Percentiles rank a stretch among this genome's conserved stretches.
phyloP scores from a whole-genome alignment of 352 stramenopile genomes.

The Phytopythium vexans region DNA sequence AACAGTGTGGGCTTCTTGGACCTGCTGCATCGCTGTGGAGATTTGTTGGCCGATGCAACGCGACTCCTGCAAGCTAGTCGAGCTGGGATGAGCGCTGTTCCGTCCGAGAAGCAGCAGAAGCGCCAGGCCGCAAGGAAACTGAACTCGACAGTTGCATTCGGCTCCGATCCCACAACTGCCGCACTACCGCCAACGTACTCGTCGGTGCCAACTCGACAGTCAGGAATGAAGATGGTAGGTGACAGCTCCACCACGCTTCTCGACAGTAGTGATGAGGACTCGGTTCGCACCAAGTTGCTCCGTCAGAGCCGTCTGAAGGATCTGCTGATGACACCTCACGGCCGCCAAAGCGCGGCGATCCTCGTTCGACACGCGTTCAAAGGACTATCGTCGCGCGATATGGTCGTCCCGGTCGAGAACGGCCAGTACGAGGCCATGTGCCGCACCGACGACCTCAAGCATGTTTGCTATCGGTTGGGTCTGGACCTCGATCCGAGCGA shows the following conservation, averaged over 20 bases:
- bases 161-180: background rate
- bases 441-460: constrained; percentile 56
- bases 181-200: constrained; percentile 20
- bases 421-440: constrained; percentile 70
- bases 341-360: constrained; percentile 57
- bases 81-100: background rate
- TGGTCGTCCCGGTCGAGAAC: constrained; percentile 66
- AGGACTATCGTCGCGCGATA: constrained; percentile 51
- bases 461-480: constrained; percentile 68
- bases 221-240: background rate
- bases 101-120: constrained; percentile 20
- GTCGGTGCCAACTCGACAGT: constrained; percentile 8
- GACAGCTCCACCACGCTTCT: constrained; percentile 1
- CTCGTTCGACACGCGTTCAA: constrained; percentile 77
- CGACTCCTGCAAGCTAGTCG: constrained; percentile 17
- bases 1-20: constrained; percentile 42
- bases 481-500: constrained; percentile 66
- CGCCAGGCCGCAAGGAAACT: constrained; percentile 35
- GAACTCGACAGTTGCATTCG: constrained; percentile 21
- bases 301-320: constrained; percentile 52
- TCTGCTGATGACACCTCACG: constrained; percentile 45
- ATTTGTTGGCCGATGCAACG: constrained; percentile 38
- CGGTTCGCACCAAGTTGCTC: constrained; percentile 56
- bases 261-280: background rate
- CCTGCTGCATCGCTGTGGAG: constrained; percentile 56